Evolutionary conservation across 768 basidiomycete species (phyloP), one percentile per base, ranked within the genome.

Genomic region (Mycena filopes): DNA sequence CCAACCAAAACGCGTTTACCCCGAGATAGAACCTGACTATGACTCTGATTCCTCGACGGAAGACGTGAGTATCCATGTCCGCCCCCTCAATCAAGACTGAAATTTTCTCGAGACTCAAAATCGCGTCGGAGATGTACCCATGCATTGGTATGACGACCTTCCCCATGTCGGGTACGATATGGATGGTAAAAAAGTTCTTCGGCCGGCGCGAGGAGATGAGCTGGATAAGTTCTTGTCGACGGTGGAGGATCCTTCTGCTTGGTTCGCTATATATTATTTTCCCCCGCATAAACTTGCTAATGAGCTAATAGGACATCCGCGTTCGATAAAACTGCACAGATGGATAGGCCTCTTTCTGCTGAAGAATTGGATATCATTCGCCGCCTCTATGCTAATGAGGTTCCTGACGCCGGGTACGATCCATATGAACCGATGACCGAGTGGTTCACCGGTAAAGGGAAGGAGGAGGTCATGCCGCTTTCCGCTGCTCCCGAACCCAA

Each of bases 111-210:
- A 99, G 96, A 87, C 89, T 57, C 93, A 93, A n/a, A 99, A 98
- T 75, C 94, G 96, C 64, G 89, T 98, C 70, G 98, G 98, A 56
- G 86, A 97, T 78, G 82, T 99, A 66, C 98, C 98, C 48, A 91
- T 92, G 86, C 96, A 99, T 73, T 99, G 97, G 96, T 99, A 99
- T 77, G 98, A 99, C 76, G 96, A 99, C 82, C 82, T 99, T 70
- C 98, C 98, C n/a, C 98, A 99, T 78, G 87, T 99, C 74, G 98
- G 98, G 48, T 99, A 99, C 79, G 88, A 95, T 77, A 89, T 99
- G 71, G 88, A 96, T 75, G 98, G 98, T 57, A 97, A 95, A 80
- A 91, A 91, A 75, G 90, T 99, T 50, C 85, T 99, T 67, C 91
- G 95, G 56, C 96, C 98, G 15, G 97, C 95, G 45, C 89, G 91